Base-by-base conservation (phyloP, 2,329 filamentous ascomycete genomes). In the Blastomyces gilchristii region DNA sequence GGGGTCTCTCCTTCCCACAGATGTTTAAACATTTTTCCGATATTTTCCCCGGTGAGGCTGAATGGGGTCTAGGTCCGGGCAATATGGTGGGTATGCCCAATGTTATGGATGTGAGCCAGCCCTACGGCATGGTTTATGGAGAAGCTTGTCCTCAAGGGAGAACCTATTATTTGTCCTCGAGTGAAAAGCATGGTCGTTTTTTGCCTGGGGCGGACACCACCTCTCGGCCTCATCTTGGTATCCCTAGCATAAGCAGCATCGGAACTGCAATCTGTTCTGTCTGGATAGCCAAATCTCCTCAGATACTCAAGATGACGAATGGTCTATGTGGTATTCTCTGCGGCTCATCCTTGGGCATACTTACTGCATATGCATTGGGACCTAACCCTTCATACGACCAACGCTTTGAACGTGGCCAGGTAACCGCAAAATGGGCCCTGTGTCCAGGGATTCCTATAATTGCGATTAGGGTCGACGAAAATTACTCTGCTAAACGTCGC, bases 371-470 rank as follows among this genome's bases (percentile, higher is more conserved):
- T 76, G 87, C 90, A 25, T 78, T 97, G 0, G 88, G 88, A 31
- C 79, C 79, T 16, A 81, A 83, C 71, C 79, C 79, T 60, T 73
- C 84, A 31, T 84, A 87, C 60, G 79, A 85, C 60, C 81, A 85
- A 62, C 83, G 87, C 63, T 85, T 87, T 66, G 80, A 82, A 47
- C 85, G 85, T 50, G 91, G 91, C 3, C 88, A 95, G 69, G 82
- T 94, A 67, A 96, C 90, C 49, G 89, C 90, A 43, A 89, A 88
- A 68, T 97, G 93, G 93, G 86, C 90, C 11, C 80, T 97, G 14
- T 91, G 91, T 71, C 94, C 94, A 2, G 94, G 94, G 50, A 91
- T 97, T 2, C 94, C 94, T 0, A 94, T 99, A 65, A 83, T 97
- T 62, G 84, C 86, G 0, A 85, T 99, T 65, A 85, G 85, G 54